Base-by-base conservation (phyloP, 73 alveolate species). In the Paramecium sexaurelia region DNA sequence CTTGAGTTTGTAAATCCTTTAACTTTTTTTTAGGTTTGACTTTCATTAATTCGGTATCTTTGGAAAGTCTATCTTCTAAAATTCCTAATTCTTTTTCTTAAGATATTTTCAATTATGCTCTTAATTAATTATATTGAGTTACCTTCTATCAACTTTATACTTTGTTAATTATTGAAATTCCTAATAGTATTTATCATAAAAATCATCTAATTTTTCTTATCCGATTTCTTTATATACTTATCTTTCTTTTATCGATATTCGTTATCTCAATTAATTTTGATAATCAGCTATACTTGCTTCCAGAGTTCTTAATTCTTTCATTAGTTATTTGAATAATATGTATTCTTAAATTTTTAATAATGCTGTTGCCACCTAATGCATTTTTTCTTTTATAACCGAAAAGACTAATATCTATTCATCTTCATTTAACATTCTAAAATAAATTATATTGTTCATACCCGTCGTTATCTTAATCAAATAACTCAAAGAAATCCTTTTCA, bases 161-260 rank as follows among this genome's bases (percentile, higher is more conserved):
- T 87, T 82, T 45, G 95, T 97, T 85, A 96, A 94, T 3, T 95
- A 61, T 36, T 91, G 78, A 93, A 97, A 95, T 75, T 93, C 96
- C 40, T 93, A 89, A 90, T 96, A 98, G 98, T 98, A 97, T 40
- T 92, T 93, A 73, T 95, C 96, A 73, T 95, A 95, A 92, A 96
- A 97, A 94, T 97, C 99, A 82, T 92, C 91, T 36, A 96, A 93
- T 94, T 95, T 97, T 84, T 97, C 99, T 83, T 93, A 97, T 33
- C 99, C 99, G 10, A 97, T 97, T 67, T 97, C 95, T 15, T 93
- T 91, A 87, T 97, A 97, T 0, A 88, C 39, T 57, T 92, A 95
- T 83, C 95, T 84, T 94, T 97, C 98, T 56, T 96, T 95, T 24
- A 94, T 85, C 56, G 96, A 96, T 55, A 97, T 97, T 67, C 95